Base-by-base conservation (phyloP, 2,329 filamentous ascomycete species). In the Biscogniauxia marginata region DNA sequence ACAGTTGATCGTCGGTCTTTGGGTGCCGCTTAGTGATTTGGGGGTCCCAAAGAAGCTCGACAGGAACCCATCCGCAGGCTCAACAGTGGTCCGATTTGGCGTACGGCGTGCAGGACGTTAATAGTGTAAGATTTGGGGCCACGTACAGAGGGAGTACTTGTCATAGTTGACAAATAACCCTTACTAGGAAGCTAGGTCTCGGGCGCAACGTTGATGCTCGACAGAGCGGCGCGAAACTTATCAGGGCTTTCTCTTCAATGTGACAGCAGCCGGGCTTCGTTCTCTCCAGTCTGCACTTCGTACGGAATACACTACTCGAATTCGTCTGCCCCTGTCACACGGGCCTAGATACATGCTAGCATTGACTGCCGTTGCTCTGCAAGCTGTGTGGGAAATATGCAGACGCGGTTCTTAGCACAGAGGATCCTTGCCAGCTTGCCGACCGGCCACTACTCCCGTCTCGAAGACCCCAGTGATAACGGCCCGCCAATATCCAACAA, bases 371-470 rank as follows among this genome's bases (percentile, higher is more conserved):
- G n/a, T 39, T 6, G 13, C 30, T 39, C 30, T 39, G 30, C 30
- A 39, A 39, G 30, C 30, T 39, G 30, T 39, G 30, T 16, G 30
- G 30, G 30, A 39, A 39, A 45, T 50, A 52, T 57, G 55, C 54
- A 56, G 57, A 59, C 59, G 56, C 58, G 59, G 58, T 55, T 59
- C 58, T 59, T 61, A 61, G 53, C 57, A 58, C 56, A 58, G 56
- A 53, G 56, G 55, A 56, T 53, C 60, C 58, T 56, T 55, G 58
- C 52, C 58, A 57, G 11, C 53, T 49, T 61, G 53, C 54, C 62
- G 58, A 55, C 60, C 61, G 61, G 59, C 58, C 59, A 66, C 52
- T 61, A 60, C 60, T 65, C 64, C 67, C 65, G 67, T 55, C 49
- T 60, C 52, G 49, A 52, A 52, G 54, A 61, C 57, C 58, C 58